Evolutionary conservation across 2,329 filamentous ascomycete species (phyloP).

Genomic region (Tolypocladium inflatum): DNA sequence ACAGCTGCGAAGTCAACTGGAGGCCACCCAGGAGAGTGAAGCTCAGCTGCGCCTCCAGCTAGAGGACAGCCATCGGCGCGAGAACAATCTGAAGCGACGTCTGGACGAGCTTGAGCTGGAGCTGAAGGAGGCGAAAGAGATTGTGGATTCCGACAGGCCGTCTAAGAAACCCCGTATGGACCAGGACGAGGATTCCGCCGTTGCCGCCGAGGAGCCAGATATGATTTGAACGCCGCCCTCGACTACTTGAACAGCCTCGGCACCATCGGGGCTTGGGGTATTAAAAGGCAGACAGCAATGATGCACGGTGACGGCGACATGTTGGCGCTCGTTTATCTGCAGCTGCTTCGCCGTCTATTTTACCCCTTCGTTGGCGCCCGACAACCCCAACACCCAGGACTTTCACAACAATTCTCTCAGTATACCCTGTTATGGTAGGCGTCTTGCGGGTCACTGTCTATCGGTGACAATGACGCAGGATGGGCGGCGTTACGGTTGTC

Average conservation of each 20-base stretch:
- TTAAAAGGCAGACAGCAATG: neutral
- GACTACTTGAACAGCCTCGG: neutral
- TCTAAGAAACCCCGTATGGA: slow-evolving; percentile 8
- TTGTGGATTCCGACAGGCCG: slow-evolving; percentile 6
- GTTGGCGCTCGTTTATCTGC: neutral
- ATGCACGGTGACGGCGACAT: neutral
- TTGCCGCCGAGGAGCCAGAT: neutral
- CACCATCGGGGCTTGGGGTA: neutral
- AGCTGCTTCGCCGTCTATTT: neutral
- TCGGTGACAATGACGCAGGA: neutral
- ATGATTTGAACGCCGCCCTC: neutral
- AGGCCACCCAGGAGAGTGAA: slow-evolving; percentile 30
- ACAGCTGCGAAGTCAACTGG: slow-evolving; percentile 47
- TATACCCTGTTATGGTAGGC: neutral
- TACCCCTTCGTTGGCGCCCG: too few species aligned
- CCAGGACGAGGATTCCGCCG: neutral
- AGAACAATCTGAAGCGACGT: slow-evolving; percentile 72
- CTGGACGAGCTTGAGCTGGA: slow-evolving; percentile 69
- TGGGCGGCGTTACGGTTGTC: neutral
- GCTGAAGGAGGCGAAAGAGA: slow-evolving; percentile 24
- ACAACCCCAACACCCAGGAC: neutral
- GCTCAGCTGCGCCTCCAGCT: slow-evolving; percentile 49
- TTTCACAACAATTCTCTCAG: neutral
- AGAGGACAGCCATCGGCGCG: slow-evolving; percentile 68
- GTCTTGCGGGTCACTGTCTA: neutral